phyloP scores from a whole-genome alignment of 2,329 filamentous ascomycete species.

The Pseudohalonectria lignicola region DNA sequence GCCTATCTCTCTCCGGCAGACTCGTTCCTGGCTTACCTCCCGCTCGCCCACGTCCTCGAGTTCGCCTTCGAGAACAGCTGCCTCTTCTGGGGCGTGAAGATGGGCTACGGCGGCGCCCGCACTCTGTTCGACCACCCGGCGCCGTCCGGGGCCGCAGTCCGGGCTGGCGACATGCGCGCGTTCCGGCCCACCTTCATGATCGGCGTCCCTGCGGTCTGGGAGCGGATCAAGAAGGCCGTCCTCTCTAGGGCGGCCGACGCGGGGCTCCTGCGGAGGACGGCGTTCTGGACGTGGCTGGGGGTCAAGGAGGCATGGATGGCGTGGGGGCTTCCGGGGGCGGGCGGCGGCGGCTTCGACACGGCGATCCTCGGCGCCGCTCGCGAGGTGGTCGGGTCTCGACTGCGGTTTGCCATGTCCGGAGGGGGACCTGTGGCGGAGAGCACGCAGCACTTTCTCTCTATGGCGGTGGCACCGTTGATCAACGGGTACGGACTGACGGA shows the following conservation, averaged over 20 bases:
- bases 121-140: slow-evolving; percentile 75
- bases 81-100: slow-evolving; percentile 74
- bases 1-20: slow-evolving; percentile 70
- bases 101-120: slow-evolving; percentile 82
- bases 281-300: slow-evolving; percentile 57
- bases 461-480: slow-evolving; percentile 84
- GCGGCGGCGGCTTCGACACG: slow-evolving; percentile 59
- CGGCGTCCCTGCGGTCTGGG: slow-evolving; percentile 83
- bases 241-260: slow-evolving; percentile 62
- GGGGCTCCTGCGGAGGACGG: slow-evolving; percentile 56
- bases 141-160: slow-evolving; percentile 77
- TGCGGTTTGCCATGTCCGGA: slow-evolving; percentile 77
- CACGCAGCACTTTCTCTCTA: slow-evolving; percentile 77
- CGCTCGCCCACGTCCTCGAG: slow-evolving; percentile 80
- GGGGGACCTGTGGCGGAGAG: slow-evolving; percentile 78
- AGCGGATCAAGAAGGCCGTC: slow-evolving; percentile 86
- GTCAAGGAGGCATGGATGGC: slow-evolving; percentile 39
- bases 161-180: slow-evolving; percentile 78
- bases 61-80: slow-evolving; percentile 82
- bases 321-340: slow-evolving; percentile 50
- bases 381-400: slow-evolving; percentile 71
- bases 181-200: slow-evolving; percentile 75
- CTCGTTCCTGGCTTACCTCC: slow-evolving; percentile 71
- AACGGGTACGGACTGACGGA: slow-evolving; percentile 82
- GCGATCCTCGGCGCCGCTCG: slow-evolving; percentile 87